Conservation (phyloP, 148 eudicot genomes). For the Arbutus unedo region DNA sequence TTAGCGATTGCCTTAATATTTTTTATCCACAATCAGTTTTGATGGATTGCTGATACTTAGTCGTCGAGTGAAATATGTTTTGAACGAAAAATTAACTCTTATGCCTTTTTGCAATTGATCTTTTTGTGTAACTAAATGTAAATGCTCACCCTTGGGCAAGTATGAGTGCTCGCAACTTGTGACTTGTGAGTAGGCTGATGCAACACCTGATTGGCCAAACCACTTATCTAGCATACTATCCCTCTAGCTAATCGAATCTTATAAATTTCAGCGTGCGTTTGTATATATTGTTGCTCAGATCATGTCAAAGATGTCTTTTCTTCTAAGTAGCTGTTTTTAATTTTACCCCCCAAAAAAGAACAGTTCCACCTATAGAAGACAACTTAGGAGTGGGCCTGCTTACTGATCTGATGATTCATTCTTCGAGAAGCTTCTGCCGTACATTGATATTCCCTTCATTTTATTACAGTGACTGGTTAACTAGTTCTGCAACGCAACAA, state of each 20-base stretch:
- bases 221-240: neutral
- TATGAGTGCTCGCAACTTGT: neutral
- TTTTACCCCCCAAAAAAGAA: neutral
- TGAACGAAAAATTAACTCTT: neutral
- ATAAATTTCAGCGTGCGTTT: neutral
- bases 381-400: neutral
- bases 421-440: neutral
- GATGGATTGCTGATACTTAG: neutral
- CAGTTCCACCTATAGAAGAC: neutral
- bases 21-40: neutral
- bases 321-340: neutral
- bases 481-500: neutral
- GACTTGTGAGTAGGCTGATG: slow-evolving; percentile 6
- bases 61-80: neutral
- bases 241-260: neutral
- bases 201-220: neutral
- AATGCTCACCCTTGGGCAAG: neutral
- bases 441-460: neutral
- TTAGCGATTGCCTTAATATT: neutral
- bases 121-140: neutral
- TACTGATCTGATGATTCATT: neutral
- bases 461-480: neutral
- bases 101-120: neutral
- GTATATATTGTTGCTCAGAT: neutral
- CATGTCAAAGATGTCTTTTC: slow-evolving; percentile 4